Evolutionary conservation across 257 asterid genomes (phyloP).

Genomic region (Oldenlandia corymbosa): DNA sequence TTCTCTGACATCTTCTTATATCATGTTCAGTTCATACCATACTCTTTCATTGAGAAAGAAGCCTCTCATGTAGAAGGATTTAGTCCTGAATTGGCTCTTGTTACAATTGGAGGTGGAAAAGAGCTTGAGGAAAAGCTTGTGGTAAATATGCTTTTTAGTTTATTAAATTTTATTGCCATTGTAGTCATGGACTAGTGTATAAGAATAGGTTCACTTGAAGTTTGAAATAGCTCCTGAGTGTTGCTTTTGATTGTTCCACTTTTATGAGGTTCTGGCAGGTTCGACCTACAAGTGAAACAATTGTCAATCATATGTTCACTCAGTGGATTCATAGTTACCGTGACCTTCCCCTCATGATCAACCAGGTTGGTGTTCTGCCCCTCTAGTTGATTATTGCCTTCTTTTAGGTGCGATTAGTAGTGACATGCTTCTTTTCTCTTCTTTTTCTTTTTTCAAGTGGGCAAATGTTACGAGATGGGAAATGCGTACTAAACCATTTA

Average conservation of each 20-base stretch:
- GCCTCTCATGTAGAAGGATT: constrained; percentile 98
- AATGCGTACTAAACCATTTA: constrained; percentile 96
- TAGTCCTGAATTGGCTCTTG: constrained; percentile 95
- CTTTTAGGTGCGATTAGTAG: constrained; percentile 5
- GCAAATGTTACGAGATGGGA: constrained; percentile 99
- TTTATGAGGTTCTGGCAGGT: constrained; percentile 96
- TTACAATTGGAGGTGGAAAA: constrained; percentile 97
- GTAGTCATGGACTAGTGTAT: neutral
- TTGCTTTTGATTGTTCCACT: constrained; percentile 57
- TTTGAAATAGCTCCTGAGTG: constrained; percentile 35
- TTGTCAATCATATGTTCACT: constrained; percentile 98
- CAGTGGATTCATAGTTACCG: constrained; percentile 99
- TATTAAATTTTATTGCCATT: neutral
- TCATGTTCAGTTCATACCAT: constrained; percentile 73
- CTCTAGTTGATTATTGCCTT: constrained; percentile 11
- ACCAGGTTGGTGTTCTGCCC: constrained; percentile 54
- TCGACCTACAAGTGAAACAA: constrained; percentile 98
- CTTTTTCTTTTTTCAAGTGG: constrained; percentile 53
- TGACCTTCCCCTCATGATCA: constrained; percentile 97
- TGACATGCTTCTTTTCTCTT: constrained; percentile 2
- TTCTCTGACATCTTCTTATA: constrained; percentile 9
- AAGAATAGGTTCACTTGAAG: constrained; percentile 10
- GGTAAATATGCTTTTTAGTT: constrained; percentile 42
- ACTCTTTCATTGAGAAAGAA: constrained; percentile 92
- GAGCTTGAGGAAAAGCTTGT: constrained; percentile 99